Conservation (phyloP, 2,329 filamentous ascomycete genomes). For the Talaromyces sp. region DNA sequence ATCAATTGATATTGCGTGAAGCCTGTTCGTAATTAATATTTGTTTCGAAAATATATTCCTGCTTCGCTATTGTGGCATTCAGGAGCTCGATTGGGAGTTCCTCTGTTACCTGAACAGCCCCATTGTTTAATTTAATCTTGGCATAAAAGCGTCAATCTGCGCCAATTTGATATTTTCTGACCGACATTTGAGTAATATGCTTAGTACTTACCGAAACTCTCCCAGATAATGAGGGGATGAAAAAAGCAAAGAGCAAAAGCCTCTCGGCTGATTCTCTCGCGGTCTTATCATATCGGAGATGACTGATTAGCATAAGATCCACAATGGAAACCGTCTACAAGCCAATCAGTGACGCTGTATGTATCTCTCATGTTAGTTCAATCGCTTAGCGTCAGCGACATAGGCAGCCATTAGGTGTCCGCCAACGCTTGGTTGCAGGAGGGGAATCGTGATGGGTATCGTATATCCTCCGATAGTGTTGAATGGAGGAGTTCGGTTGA, state of each 20-base stretch:
- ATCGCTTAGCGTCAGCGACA: not conserved
- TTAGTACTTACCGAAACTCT: not conserved
- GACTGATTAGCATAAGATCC: not conserved
- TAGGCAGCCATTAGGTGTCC: not conserved
- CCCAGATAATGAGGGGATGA: not conserved
- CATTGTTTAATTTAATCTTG: too few relatives aligned
- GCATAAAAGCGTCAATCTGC: not conserved
- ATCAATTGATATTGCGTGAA: not conserved
- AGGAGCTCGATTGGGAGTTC: not conserved
- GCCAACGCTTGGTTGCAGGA: not conserved
- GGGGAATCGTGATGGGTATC: not conserved
- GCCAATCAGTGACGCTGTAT: constrained; percentile 2
- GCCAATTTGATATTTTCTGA: not conserved
- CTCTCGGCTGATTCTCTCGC: not conserved
- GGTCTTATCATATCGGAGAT: not conserved
- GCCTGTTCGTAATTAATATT: not conserved
- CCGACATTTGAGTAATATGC: not conserved
- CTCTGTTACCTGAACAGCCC: too few relatives aligned
- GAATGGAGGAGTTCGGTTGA: not conserved
- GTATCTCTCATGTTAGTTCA: not conserved
- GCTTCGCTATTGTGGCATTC: not conserved
- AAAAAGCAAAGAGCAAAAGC: not conserved
- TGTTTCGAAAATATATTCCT: not conserved
- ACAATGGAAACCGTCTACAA: not conserved
- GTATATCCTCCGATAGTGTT: not conserved